Base-by-base conservation (phyloP, 1,284 basidiomycete genomes). In the Cryptococcus sp. region DNA sequence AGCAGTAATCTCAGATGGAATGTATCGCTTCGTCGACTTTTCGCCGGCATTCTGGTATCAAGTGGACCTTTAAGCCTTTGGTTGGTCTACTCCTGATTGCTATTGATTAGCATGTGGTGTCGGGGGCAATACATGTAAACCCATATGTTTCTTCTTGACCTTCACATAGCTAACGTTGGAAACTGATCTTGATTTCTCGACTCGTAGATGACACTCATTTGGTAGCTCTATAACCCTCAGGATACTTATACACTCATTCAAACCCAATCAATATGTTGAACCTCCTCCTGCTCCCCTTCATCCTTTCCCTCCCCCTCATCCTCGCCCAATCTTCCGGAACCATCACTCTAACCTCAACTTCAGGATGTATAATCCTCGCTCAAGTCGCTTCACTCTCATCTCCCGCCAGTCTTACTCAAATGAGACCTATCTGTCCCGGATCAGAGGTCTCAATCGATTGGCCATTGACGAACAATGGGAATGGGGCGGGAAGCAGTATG, bases 341-440 rank as follows among this genome's bases (percentile, higher is more conserved):
- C 4, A 50, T 58, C 49, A 57, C 42, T 7, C 13, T 58, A 35
- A 55, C 56, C 13, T 50, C 62, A 11, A 33, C 59, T 4, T 45
- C 55, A 32, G 46, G 55, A 37, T 66, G 65, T 54, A 59, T 66
- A 46, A 53, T 64, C n/a, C 47, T 67, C 43, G 60, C 58, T 13
- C 63, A 67, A 44, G 49, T 67, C 30, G 58, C 60, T n/a, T 38
- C 61, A 14, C 57, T 64, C n/a, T 46, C 56, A 13, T 46, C 55
- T 4, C 63, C 63, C 15, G 54, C 57, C 44, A 34, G 52, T 15
- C 56, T 68, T 48, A 58, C 58, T 13, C 55, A 63, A 43, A 55
- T 58, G 55, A 47, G 46, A 7, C 63, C 65, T 8, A 45, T 66
- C 14, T 66, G 65, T 51, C 53, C 58, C 5, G 49, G 41, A 2